phyloP scores from a whole-genome alignment of 495 filamentous ascomycete genomes.

The Cairneyella variabilis region DNA sequence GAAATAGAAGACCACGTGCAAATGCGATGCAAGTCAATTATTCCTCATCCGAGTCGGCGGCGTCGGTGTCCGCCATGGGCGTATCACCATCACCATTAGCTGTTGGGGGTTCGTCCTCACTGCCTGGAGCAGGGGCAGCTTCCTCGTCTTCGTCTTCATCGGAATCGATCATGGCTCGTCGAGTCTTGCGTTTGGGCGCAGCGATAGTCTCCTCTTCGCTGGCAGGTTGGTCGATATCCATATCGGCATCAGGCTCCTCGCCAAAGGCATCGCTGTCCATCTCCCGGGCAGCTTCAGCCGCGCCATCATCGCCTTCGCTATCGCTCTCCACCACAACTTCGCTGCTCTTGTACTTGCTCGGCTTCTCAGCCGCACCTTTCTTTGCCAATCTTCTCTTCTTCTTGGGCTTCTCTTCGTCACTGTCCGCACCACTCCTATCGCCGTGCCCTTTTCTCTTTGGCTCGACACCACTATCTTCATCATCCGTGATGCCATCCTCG shows the following conservation, averaged over 20 bases:
- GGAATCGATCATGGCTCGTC: conserved; percentile 26
- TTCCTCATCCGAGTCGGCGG: conserved; percentile 23
- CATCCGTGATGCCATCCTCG: conserved; percentile 49
- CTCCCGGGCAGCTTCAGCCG: conserved; percentile 41
- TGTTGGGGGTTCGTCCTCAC: conserved; percentile 21
- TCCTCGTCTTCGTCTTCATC: conserved; percentile 30
- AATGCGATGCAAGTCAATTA: no score
- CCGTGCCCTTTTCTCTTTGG: conserved; percentile 29
- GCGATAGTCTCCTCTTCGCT: conserved; percentile 29
- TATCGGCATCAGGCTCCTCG: conserved; percentile 20
- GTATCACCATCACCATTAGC: conserved; percentile 23
- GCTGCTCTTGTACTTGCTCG: conserved; percentile 69
- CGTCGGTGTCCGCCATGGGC: conserved; percentile 19
- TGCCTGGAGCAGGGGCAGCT: conserved; percentile 12
- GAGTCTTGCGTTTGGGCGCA: conserved; percentile 20
- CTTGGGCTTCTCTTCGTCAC: conserved; percentile 49
- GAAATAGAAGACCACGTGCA: no score
- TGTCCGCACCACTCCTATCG: conserved; percentile 37
- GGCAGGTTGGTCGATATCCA: conserved; percentile 24
- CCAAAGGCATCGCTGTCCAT: conserved; percentile 34
- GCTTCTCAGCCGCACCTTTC: conserved; percentile 35
- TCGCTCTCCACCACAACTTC: conserved; percentile 79
- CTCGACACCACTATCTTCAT: conserved; percentile 38
- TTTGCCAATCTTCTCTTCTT: conserved; percentile 60
- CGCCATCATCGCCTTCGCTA: conserved; percentile 44